Evolutionary conservation across 1,139 yeast species (phyloP).

Genomic region (Wickerhamomyces sp.): DNA sequence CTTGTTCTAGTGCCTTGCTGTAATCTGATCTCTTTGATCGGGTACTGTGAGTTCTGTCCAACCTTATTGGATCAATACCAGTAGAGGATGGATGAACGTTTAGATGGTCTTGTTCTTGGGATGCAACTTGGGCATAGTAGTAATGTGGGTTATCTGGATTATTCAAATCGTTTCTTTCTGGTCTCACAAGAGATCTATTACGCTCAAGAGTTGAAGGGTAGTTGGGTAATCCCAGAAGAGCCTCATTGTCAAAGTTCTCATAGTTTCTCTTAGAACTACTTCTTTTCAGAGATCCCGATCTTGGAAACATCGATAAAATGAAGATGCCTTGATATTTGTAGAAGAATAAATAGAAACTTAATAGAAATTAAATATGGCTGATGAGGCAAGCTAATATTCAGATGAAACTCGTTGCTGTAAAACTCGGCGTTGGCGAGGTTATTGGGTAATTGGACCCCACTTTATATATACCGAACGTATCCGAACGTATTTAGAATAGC

Average conservation of each 20-base stretch:
- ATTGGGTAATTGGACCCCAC: too few relatives aligned
- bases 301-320: slow-evolving; percentile 15
- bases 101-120: slow-evolving; percentile 60
- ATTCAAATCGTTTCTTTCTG: slow-evolving; percentile 68
- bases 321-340: too few relatives aligned
- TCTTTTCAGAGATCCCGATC: slow-evolving; percentile 20
- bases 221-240: slow-evolving; percentile 14
- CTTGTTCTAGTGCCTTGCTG: slow-evolving; percentile 3
- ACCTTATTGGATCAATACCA: slow-evolving; percentile 59
- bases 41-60: slow-evolving; percentile 14
- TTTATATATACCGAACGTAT: too few relatives aligned
- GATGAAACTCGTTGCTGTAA: too few relatives aligned
- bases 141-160: slow-evolving; percentile 67
- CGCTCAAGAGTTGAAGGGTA: slow-evolving; percentile 30
- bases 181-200: slow-evolving; percentile 70
- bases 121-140: slow-evolving; percentile 79
- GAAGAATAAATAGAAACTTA: too few relatives aligned
- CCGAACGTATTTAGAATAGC: too few relatives aligned
- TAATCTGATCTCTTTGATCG: slow-evolving; percentile 8
- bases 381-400: too few relatives aligned
- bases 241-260: slow-evolving; percentile 22
- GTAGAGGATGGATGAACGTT: slow-evolving; percentile 67
- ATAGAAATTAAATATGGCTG: too few relatives aligned
- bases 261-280: slow-evolving; percentile 15
- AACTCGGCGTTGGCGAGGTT: too few relatives aligned